phyloP scores from a whole-genome alignment of 352 stramenopile species.

The Peronosclerospora sorghi region DNA sequence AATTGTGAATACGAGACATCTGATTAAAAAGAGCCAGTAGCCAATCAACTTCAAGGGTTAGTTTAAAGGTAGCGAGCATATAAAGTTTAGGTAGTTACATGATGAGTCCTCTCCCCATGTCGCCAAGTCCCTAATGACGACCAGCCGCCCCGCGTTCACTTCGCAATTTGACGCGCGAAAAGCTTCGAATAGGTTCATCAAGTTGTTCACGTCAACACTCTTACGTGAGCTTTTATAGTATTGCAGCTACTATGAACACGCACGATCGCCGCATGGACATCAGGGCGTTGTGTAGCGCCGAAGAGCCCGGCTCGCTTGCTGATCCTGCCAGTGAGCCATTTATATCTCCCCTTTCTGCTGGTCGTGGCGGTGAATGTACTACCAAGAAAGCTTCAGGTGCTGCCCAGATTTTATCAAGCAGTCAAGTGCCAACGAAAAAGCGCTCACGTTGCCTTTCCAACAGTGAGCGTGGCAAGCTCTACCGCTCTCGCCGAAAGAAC shows the following conservation, averaged over 20 bases:
- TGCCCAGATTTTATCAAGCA: not conserved
- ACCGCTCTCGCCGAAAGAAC: slow-evolving; percentile 37
- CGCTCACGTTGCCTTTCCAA: slow-evolving; percentile 37
- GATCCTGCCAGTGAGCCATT: not conserved
- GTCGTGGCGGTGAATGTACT: not conserved
- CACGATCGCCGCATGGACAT: slow-evolving; percentile 30
- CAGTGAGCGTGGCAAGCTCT: slow-evolving; percentile 52
- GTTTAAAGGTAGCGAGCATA: too few species aligned
- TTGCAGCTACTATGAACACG: slow-evolving; percentile 4
- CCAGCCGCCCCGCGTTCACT: too few species aligned
- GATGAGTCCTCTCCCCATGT: too few species aligned
- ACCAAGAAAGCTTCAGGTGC: slow-evolving; percentile 2
- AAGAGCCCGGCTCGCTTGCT: slow-evolving; percentile 1
- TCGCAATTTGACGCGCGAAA: too few species aligned
- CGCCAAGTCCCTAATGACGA: too few species aligned
- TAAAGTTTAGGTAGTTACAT: too few species aligned
- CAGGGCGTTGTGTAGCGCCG: slow-evolving; percentile 12
- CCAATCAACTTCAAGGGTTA: too few species aligned
- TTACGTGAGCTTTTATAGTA: not conserved
- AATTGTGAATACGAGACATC: too few species aligned
- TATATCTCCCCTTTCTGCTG: slow-evolving; percentile 7
- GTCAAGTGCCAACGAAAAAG: slow-evolving; percentile 22
- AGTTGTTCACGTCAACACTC: too few species aligned
- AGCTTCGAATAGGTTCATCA: too few species aligned
- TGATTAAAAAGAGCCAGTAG: too few species aligned